A percentile compares a stretch with the other conserved stretches of the same genome.
phyloP scores from a whole-genome alignment of 2,329 filamentous ascomycete species.

The Neopestalotiopsis clavispora region DNA sequence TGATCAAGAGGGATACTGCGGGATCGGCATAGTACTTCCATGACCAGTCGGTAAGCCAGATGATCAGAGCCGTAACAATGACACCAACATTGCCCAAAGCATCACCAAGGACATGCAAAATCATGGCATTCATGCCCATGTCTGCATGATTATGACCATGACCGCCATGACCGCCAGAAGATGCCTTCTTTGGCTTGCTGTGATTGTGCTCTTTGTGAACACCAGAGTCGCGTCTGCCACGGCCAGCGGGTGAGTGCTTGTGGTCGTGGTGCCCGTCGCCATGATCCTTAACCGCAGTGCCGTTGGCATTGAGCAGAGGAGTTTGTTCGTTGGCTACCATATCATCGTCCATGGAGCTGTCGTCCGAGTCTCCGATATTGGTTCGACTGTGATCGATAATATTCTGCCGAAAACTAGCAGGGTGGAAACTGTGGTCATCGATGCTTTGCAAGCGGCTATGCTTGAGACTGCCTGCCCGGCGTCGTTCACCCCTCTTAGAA shows the following conservation, averaged over 20 bases:
- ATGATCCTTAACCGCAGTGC: constrained; percentile 30
- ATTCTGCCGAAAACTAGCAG: constrained; percentile 87
- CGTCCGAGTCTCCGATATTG: constrained; percentile 61
- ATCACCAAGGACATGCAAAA: constrained; percentile 80
- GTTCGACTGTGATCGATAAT: constrained; percentile 84
- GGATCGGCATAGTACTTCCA: constrained; percentile 91
- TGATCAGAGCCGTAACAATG: constrained; percentile 81
- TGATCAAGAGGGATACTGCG: constrained; percentile 91
- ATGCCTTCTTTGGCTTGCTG: constrained; percentile 65
- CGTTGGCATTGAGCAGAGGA: constrained; percentile 37
- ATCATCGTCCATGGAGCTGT: constrained; percentile 57
- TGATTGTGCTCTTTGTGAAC: constrained; percentile 81
- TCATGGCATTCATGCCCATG: constrained; percentile 91
- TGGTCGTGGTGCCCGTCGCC: constrained; percentile 19
- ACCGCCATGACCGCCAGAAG: constrained; percentile 48
- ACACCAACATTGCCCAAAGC: constrained; percentile 87
- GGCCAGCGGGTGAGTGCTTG: constrained; percentile 32
- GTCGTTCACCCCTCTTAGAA: constrained; percentile 46
- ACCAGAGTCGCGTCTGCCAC: constrained; percentile 53
- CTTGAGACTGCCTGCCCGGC: constrained; percentile 53
- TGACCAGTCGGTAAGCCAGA: constrained; percentile 85
- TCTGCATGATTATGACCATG: constrained; percentile 82
- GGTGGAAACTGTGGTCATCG: constrained; percentile 82
- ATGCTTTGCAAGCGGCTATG: constrained; percentile 68
- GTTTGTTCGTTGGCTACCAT: constrained; percentile 44